Evolutionary conservation across 192 early-diverging fungal species (phyloP).

Genomic region (Phlyctochytrium arcticum): DNA sequence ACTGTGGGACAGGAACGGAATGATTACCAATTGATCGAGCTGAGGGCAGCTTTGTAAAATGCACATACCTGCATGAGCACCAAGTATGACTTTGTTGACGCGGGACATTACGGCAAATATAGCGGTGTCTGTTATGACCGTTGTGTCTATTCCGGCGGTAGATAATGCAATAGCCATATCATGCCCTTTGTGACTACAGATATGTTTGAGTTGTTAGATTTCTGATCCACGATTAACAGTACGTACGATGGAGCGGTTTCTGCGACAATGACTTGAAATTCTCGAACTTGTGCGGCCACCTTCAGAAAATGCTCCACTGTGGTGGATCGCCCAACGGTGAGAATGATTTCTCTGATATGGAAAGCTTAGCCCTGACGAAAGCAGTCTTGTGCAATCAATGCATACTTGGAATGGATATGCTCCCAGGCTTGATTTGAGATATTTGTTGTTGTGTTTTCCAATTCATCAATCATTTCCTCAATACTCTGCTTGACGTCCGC

Average conservation of each 20-base stretch:
- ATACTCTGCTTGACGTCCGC: conserved; percentile 75
- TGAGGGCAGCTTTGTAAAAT: not conserved
- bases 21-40: not conserved
- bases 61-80: conserved; percentile 72
- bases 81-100: conserved; percentile 95
- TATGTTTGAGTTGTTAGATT: not conserved
- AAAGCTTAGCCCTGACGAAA: not conserved
- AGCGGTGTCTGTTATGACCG: conserved; percentile 86
- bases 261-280: conserved; percentile 93
- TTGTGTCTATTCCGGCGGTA: conserved; percentile 80
- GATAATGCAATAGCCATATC: conserved; percentile 73
- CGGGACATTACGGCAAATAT: conserved; percentile 97
- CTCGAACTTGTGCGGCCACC: conserved; percentile 75
- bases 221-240: not conserved
- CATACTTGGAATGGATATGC: conserved; percentile 89
- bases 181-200: conserved; percentile 75
- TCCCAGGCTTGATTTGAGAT: conserved; percentile 83
- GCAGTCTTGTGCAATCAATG: not conserved
- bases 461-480: conserved; percentile 83
- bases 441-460: conserved; percentile 70
- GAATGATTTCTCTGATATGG: conserved; percentile 79
- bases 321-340: conserved; percentile 86
- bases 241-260: conserved; percentile 84
- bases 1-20: conserved; percentile 51
- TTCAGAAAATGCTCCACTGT: conserved; percentile 84